Base-by-base conservation (phyloP, 2,329 filamentous ascomycete species). In the Bisporella sp. region DNA sequence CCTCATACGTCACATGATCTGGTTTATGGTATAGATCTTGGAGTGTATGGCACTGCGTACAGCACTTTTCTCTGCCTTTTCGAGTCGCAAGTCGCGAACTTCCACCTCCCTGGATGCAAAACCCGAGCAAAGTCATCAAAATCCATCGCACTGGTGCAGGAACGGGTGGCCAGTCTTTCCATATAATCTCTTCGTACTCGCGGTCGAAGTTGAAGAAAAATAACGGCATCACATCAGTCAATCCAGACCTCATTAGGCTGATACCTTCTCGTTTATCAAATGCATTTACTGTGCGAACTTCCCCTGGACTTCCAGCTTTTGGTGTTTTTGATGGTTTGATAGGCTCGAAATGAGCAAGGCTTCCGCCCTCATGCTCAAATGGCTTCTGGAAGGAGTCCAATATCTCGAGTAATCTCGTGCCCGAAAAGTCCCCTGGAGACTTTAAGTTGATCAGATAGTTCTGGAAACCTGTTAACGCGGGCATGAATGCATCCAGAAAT, bases 131-230 rank as follows among this genome's bases (percentile, higher is more conserved):
- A 58, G 82, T 83, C 35, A 77, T 71, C 54, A 85, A 59, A 0
- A 74, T 75, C 79, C 79, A 85, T 49, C 74, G 72, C 52, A 84
- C 72, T 3, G 77, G 74, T 5, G 69, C 71, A 1, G 81, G 81
- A 70, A 85, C 84, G 0, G 81, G 79, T 42, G 82, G 82, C 81
- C 81, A 85, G 57, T 74, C 73, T 9, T 70, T 71, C 79, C 81
- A 84, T 59, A 73, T 63, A 29, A 79, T 79, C 5, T 75, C 75
- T 65, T 85, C 82, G 53, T 69, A 72, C 3, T 74, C 80, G 41
- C 70, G 66, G 62, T 85, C 82, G 28, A 83, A 66, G 60, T 85
- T 85, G 56, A 83, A 64, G 50, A 85, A 62, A 68, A 85, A 83
- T 59, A 85, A 84, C 1, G 81, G 80, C 12, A 85, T 74, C 0